Conservation (phyloP, 352 stramenopile species). For the Blastocystis sp. region DNA sequence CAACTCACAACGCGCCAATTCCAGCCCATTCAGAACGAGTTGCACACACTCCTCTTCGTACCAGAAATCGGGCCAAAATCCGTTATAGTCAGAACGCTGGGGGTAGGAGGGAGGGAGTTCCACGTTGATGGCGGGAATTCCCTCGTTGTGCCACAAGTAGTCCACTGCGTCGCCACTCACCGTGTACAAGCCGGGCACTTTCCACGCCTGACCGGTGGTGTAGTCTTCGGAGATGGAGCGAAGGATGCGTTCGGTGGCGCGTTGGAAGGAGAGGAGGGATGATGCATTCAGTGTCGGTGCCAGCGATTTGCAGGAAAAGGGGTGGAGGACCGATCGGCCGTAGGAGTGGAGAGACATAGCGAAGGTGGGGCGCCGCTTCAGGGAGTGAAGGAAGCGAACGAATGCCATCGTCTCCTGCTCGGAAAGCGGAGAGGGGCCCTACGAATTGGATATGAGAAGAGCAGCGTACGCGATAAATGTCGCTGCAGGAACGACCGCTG, state of each 20-base stretch:
- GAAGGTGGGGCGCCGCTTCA: not conserved
- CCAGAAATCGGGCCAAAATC: conserved; percentile 3
- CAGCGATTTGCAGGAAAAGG: conserved; percentile 43
- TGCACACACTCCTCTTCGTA: not conserved
- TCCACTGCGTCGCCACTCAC: conserved; percentile 60
- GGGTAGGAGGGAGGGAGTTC: conserved; percentile 50
- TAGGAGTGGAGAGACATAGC: conserved; percentile 47
- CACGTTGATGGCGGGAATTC: conserved; percentile 30
- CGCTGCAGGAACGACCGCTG: conserved; percentile 14
- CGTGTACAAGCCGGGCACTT: conserved; percentile 36
- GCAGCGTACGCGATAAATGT: conserved; percentile 37
- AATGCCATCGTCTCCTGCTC: conserved; percentile 40
- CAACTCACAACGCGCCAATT: conserved; percentile 8
- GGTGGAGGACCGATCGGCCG: conserved; percentile 51
- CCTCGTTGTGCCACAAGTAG: not conserved
- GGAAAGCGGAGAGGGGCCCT: conserved; percentile 27
- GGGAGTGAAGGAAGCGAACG: conserved; percentile 8
- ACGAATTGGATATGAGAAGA: not conserved
- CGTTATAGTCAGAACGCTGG: not conserved
- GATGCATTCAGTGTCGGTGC: conserved; percentile 33
- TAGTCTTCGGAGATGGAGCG: conserved; percentile 17
- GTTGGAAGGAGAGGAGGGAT: conserved; percentile 18
- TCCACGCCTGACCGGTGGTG: conserved; percentile 54
- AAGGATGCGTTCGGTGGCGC: not conserved
- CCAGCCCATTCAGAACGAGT: conserved; percentile 17